Conservation (phyloP, 2,329 filamentous ascomycete species). For the Apiospora sp. region DNA sequence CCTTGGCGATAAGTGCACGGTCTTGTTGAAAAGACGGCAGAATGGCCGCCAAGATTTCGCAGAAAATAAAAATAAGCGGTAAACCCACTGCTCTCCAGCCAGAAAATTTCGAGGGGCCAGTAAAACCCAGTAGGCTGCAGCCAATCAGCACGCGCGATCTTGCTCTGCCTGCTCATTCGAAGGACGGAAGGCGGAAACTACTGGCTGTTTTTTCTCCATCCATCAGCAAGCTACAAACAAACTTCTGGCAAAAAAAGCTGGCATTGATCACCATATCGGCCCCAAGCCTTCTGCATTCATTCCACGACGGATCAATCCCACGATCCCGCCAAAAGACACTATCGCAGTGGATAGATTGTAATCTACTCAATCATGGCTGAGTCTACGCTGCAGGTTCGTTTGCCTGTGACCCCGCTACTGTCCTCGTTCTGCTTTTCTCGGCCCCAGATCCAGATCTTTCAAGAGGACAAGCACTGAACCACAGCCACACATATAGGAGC, state of each 20-base stretch:
- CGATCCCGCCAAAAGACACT: neutral
- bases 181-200: slow-evolving; percentile 12
- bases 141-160: neutral
- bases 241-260: slow-evolving; percentile 8
- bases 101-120: slow-evolving; percentile 7
- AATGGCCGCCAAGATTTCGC: slow-evolving; percentile 2
- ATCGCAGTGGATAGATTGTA: neutral
- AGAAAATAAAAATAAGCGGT: neutral
- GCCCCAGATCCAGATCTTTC: slow-evolving; percentile 26
- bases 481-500: slow-evolving; percentile 51
- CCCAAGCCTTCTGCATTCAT: neutral
- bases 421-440: slow-evolving; percentile 4
- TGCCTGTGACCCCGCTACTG: slow-evolving; percentile 19
- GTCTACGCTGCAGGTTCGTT: slow-evolving; percentile 38
- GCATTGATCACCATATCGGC: slow-evolving; percentile 12
- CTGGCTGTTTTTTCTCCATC: slow-evolving; percentile 20
- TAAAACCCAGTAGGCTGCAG: neutral
- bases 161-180: neutral
- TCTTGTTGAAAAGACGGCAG: neutral
- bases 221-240: slow-evolving; percentile 16
- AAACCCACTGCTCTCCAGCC: slow-evolving; percentile 6
- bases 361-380: slow-evolving; percentile 33
- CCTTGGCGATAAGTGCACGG: slow-evolving; percentile 12
- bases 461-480: slow-evolving; percentile 11
- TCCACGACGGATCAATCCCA: slow-evolving; percentile 1